phyloP scores from a whole-genome alignment of 139 green algal genomes.

The Chlorella sp. region DNA sequence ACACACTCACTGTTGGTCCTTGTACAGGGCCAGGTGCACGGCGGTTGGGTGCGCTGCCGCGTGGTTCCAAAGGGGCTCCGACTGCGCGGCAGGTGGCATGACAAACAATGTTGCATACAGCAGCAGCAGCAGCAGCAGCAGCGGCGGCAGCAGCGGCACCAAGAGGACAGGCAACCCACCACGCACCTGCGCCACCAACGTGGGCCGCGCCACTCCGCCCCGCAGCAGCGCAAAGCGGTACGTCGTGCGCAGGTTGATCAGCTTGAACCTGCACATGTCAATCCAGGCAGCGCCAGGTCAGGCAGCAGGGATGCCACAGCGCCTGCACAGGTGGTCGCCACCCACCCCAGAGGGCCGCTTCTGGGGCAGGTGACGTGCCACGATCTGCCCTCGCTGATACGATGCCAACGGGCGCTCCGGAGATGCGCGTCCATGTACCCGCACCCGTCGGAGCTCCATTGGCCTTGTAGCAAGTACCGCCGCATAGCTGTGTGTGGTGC shows the following conservation, averaged over 20 bases:
- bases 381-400: neutral
- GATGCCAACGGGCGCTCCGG: no score
- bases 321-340: neutral
- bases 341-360: no score
- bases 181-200: neutral
- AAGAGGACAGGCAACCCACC: neutral
- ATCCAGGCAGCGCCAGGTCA: neutral
- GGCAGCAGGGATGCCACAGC: neutral
- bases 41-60: neutral
- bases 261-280: neutral
- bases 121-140: neutral
- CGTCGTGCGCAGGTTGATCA: neutral
- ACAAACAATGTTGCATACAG: neutral
- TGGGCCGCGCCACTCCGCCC: neutral
- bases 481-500: no score
- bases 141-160: neutral
- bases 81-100: neutral
- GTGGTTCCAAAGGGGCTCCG: neutral
- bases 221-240: neutral
- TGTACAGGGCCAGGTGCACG: slow-evolving; percentile 3
- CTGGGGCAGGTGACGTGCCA: no score
- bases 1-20: neutral
- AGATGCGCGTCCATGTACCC: no score
- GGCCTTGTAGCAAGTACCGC: no score
- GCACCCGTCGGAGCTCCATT: no score